These are phyloP conservation scores for Colletotrichum costaricense DNA, from an alignment of 2,329 filamentous ascomycete species.

Conservation along the genomic window DNA sequence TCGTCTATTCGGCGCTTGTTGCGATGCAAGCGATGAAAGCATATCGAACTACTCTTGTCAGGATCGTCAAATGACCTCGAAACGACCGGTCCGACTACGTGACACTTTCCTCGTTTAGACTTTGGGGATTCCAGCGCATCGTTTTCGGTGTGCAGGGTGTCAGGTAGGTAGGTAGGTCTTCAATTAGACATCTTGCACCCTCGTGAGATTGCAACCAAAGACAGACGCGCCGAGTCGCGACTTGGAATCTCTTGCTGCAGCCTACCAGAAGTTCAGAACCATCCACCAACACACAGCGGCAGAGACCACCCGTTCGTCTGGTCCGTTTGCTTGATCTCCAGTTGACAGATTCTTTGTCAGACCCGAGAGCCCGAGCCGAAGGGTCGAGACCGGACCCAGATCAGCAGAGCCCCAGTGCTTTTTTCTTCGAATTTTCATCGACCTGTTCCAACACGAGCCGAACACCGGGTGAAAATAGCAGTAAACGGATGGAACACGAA, in stretches of 20 bases:
- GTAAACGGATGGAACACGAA: background rate
- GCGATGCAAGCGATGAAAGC: background rate
- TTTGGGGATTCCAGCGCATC: background rate
- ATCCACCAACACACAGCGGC: background rate
- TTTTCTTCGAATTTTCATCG: background rate
- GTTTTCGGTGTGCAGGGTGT: background rate
- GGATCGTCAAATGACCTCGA: slow-evolving; percentile 3
- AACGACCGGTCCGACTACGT: background rate
- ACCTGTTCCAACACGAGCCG: background rate
- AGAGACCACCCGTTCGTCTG: background rate
- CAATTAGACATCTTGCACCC: background rate
- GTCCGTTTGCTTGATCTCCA: background rate
- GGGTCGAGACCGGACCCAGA: background rate
- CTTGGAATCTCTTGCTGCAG: background rate
- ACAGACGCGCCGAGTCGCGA: background rate
- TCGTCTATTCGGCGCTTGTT: background rate
- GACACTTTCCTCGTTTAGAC: background rate
- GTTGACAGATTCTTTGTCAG: background rate
- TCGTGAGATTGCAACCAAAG: background rate
- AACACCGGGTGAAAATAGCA: background rate
- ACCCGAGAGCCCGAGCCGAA: background rate
- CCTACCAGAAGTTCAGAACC: too few relatives aligned
- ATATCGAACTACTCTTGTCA: background rate
- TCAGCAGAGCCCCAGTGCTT: background rate
- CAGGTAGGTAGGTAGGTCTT: background rate